Base-by-base conservation (phyloP, 2,329 filamentous ascomycete genomes). In the Epicoccum sorghinum region DNA sequence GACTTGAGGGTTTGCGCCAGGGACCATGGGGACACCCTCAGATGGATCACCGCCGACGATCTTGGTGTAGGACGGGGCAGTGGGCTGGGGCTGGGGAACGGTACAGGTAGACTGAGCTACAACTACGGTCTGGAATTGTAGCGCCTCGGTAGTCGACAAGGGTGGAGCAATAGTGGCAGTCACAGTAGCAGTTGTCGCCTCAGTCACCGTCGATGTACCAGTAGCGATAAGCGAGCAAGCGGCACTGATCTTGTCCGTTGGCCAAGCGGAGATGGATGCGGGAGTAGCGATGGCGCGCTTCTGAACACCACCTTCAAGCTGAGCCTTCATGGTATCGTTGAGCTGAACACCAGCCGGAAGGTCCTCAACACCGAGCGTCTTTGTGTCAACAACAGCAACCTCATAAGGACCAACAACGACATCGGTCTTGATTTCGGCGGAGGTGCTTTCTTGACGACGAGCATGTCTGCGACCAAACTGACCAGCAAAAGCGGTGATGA, bases 371-470 rank as follows among this genome's bases (percentile, higher is more conserved):
- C 32, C 23, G 10, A 46, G 23, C 8, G 32, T 46, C 32, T 27
- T 46, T 23, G 35, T 32, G 3, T 24, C 43, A 7, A 46, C 43
- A 22, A 46, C 13, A 7, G 43, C 32, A n/a, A 46, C 13, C 43
- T 46, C 43, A n/a, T 46, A 46, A 7, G 43, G 43, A 22, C 35
- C 43, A 18, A 46, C 43, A 13, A 46, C 13, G n/a, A 46, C n/a
- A 3, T 37, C 41, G 3, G 41, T 46, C 32, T 46, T 46, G 33
- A 36, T 29, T 4, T 37, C 43, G 14, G 32, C 32, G 13, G 43
- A 37, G 23, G 4, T 9, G 32, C 29, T 46, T 4, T 46, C 32
- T 3, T 32, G 32, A 13, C 43, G 43, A 12, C 43, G 43, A n/a
- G 32, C 43, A 7, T 27, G n/a, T 29, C 43, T 27, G 12, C 33